Evolutionary conservation across 2,329 filamentous ascomycete genomes (phyloP).

Genomic region (Colletotrichum incanum): DNA sequence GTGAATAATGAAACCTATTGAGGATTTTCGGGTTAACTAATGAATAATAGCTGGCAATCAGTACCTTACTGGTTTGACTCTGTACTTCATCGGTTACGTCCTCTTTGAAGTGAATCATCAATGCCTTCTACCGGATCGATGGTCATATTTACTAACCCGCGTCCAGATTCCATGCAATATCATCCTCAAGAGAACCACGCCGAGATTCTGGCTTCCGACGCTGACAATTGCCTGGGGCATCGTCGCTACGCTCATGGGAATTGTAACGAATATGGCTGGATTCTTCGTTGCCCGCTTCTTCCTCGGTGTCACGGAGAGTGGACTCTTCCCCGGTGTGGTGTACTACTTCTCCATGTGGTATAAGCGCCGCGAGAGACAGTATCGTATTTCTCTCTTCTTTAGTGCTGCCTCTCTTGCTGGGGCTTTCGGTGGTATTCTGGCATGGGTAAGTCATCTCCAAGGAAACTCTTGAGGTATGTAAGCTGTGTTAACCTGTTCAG

Average conservation of each 20-base stretch:
- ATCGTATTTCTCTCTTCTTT: constrained; percentile 71
- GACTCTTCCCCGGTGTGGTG: constrained; percentile 66
- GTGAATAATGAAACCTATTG: constrained; percentile 46
- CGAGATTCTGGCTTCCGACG: constrained; percentile 70
- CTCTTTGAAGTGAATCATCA: constrained; percentile 64
- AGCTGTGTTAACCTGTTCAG: constrained; percentile 45
- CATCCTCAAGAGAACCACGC: constrained; percentile 73
- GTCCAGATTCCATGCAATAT: constrained; percentile 73
- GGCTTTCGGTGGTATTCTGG: constrained; percentile 70
- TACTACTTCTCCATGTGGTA: constrained; percentile 71
- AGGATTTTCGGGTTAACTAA: neutral
- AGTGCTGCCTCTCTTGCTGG: constrained; percentile 69
- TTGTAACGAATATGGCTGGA: constrained; percentile 65
- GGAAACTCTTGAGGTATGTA: rapidly evolving
- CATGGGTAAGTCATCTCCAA: constrained; percentile 59
- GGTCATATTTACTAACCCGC: constrained; percentile 13
- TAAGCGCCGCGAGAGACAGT: constrained; percentile 68
- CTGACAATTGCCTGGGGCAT: constrained; percentile 71
- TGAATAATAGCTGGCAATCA: constrained; percentile 66
- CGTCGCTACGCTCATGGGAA: constrained; percentile 66
- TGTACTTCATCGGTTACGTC: constrained; percentile 77
- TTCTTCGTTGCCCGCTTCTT: constrained; percentile 70
- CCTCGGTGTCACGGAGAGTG: constrained; percentile 69
- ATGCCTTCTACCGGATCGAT: too few relatives aligned
- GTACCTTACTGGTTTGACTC: constrained; percentile 76